phyloP scores from a whole-genome alignment of 441 rosid genomes.

The Erysimum pusillum region DNA sequence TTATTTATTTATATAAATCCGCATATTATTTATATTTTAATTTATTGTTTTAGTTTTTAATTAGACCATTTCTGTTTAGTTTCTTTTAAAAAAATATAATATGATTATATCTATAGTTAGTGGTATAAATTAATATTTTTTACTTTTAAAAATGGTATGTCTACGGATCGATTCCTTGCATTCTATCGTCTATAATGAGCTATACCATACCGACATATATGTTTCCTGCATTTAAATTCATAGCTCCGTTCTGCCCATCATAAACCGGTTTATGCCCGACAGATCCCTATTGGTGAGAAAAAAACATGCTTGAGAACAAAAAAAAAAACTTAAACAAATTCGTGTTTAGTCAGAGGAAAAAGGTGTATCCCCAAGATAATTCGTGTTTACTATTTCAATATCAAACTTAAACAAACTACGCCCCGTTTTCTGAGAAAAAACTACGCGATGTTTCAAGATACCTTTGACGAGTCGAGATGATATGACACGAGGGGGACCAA shows the following conservation, averaged over 20 bases:
- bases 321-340: too few species aligned
- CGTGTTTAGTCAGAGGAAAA: neutral
- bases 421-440: conserved; percentile 22
- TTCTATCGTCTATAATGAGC: neutral
- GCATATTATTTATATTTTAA: too few species aligned
- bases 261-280: neutral
- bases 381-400: neutral
- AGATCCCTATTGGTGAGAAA: neutral
- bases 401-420: conserved; percentile 18
- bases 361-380: neutral
- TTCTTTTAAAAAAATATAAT: too few species aligned
- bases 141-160: too few species aligned
- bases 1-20: too few species aligned
- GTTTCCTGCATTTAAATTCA: neutral
- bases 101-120: too few species aligned
- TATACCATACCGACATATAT: neutral
- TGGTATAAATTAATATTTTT: too few species aligned
- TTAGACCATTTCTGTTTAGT: too few species aligned
- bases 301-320: neutral
- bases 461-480: neutral
- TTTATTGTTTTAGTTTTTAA: too few species aligned
- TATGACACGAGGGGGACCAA: conserved; percentile 20
- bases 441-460: conserved; percentile 26
- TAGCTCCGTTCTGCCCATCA: neutral
- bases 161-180: too few species aligned